phyloP scores from a whole-genome alignment of 2,329 filamentous ascomycete genomes.

The Alternaria ethzedia region DNA sequence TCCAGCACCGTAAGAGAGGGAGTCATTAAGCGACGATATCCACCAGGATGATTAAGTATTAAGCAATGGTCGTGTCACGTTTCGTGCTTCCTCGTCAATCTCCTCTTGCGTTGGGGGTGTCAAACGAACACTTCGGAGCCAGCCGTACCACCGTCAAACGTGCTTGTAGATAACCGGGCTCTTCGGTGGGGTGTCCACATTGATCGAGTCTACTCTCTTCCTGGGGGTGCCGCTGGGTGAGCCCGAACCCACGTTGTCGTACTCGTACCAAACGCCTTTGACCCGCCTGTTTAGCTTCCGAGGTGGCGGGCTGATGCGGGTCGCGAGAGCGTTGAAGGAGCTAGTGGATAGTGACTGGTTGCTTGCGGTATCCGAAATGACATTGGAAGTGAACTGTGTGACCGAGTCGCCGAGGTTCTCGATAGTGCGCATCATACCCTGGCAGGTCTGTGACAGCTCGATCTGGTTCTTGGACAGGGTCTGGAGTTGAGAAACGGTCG shows the following conservation, averaged over 20 bases:
- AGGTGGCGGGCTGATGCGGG: slow-evolving; percentile 36
- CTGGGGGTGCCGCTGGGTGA: slow-evolving; percentile 15
- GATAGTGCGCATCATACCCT: slow-evolving; percentile 38
- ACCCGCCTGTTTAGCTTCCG: slow-evolving; percentile 43
- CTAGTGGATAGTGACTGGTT: slow-evolving; percentile 10
- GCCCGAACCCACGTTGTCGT: slow-evolving; percentile 27
- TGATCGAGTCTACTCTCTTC: slow-evolving; percentile 23
- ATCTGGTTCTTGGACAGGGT: slow-evolving; percentile 35
- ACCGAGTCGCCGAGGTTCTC: slow-evolving; percentile 28
- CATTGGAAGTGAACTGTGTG: slow-evolving; percentile 17
- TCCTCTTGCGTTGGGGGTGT: not conserved
- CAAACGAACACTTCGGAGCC: not conserved
- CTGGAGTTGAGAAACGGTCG: slow-evolving; percentile 37
- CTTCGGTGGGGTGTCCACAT: slow-evolving; percentile 33
- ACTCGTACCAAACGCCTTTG: slow-evolving; percentile 48
- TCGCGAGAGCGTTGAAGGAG: slow-evolving; percentile 21
- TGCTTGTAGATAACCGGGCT: slow-evolving; percentile 22
- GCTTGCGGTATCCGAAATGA: slow-evolving; percentile 24
- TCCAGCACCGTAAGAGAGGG: not conserved
- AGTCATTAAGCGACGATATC: not conserved
- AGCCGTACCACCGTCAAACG: slow-evolving; percentile 4
- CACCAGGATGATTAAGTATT: not conserved
- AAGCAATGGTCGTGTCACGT: not conserved
- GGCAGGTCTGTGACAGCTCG: slow-evolving; percentile 37
- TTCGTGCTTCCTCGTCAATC: not conserved